A percentile compares a stretch with the other conserved stretches of the same genome.
Conservation (phyloP, 768 basidiomycete genomes). For the Rhizopogon sp. region DNA sequence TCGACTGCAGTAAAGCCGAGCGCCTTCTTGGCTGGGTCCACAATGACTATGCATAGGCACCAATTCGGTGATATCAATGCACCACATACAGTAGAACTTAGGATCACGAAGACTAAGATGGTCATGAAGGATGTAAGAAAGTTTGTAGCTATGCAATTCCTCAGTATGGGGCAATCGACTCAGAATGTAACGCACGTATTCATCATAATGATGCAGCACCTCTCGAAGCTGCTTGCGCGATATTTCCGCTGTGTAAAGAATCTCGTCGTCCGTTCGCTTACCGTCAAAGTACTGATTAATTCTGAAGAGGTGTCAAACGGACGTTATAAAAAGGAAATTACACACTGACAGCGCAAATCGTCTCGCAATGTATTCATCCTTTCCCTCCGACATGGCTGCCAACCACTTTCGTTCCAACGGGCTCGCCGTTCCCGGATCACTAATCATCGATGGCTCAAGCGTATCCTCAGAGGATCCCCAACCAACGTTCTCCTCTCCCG, state of each 20-base stretch:
- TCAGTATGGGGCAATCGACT: not conserved
- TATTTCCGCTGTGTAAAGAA: conserved; percentile 84
- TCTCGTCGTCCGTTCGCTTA: conserved; percentile 87
- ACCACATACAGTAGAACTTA: not conserved
- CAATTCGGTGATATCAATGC: not conserved
- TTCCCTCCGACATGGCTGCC: conserved; percentile 84
- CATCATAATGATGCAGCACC: conserved; percentile 80
- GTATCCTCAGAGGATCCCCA: conserved; percentile 48
- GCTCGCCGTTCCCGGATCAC: conserved; percentile 78
- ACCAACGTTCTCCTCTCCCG: conserved; percentile 41
- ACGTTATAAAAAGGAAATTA: not conserved
- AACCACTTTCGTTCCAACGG: conserved; percentile 79
- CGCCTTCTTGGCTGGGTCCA: conserved; percentile 53
- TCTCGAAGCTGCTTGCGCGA: conserved; percentile 79
- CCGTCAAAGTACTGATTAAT: conserved; percentile 95
- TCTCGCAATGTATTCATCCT: conserved; percentile 60
- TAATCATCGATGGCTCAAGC: conserved; percentile 61
- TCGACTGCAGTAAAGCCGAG: conserved; percentile 61
- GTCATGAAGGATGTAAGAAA: conserved; percentile 37
- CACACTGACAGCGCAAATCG: conserved; percentile 72
- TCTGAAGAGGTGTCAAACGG: conserved; percentile 34
- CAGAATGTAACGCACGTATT: conserved; percentile 59
- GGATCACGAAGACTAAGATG: too few relatives aligned
- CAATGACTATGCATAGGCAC: not conserved
- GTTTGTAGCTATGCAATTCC: conserved; percentile 34